Conservation (phyloP, 805 yeast genomes). For the Kazachstania psychrophila region DNA sequence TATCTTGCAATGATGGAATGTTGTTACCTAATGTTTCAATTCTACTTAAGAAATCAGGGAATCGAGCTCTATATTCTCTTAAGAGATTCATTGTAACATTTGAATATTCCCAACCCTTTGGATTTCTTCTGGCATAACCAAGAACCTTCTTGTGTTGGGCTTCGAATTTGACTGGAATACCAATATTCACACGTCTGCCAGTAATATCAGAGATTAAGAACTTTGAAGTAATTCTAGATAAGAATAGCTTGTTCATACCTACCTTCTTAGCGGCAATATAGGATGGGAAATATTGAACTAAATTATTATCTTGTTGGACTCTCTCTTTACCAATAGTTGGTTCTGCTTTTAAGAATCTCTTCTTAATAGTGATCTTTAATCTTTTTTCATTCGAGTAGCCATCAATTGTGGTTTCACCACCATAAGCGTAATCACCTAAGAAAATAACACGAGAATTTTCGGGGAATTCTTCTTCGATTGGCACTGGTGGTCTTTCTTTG, state of each 20-base stretch:
- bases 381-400: constrained; percentile 44
- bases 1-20: constrained; percentile 25
- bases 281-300: constrained; percentile 55
- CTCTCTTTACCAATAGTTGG: constrained; percentile 57
- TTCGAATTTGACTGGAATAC: constrained; percentile 78
- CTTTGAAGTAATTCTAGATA: constrained; percentile 71
- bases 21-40: constrained; percentile 24
- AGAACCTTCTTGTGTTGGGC: constrained; percentile 70
- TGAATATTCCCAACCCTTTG: constrained; percentile 75
- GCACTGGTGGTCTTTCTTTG: constrained; percentile 60
- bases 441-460: constrained; percentile 60
- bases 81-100: constrained; percentile 61
- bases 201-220: constrained; percentile 49
- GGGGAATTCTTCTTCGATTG: constrained; percentile 80
- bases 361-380: constrained; percentile 46
- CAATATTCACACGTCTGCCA: constrained; percentile 55
- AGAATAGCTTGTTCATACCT: constrained; percentile 49
- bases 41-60: constrained; percentile 50
- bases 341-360: constrained; percentile 40
- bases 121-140: constrained; percentile 68
- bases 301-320: constrained; percentile 46
- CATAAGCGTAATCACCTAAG: constrained; percentile 81
- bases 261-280: constrained; percentile 52
- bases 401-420: constrained; percentile 60
- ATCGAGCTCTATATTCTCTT: constrained; percentile 47